These are phyloP conservation scores for Yamadazyma blattariae DNA, from an alignment of 1,139 yeast species.

Conservation along the genomic window DNA sequence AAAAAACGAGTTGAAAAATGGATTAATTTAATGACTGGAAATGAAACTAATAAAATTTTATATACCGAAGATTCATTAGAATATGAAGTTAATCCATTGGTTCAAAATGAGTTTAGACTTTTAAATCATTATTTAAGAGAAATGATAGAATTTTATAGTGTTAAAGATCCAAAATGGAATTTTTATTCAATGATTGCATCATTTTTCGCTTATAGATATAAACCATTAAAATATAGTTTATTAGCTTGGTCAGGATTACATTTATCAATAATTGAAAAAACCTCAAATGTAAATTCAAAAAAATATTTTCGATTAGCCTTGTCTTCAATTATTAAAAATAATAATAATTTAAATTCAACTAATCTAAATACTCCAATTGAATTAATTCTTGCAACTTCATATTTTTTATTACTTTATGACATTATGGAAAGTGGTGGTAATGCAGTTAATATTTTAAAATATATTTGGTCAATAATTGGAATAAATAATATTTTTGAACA, in stretches of 20 bases:
- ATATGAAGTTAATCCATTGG: not conserved
- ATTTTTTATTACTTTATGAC: slow-evolving; percentile 4
- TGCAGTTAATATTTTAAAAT: slow-evolving; percentile 3
- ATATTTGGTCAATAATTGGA: slow-evolving; percentile 6
- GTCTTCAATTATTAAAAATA: slow-evolving; percentile 3
- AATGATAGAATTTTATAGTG: slow-evolving; percentile 5
- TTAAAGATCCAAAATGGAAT: slow-evolving; percentile 7
- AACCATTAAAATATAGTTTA: slow-evolving; percentile 4
- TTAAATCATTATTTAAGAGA: slow-evolving; percentile 6
- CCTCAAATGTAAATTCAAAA: not conserved
- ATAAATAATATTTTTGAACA: slow-evolving; percentile 3
- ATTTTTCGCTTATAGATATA: slow-evolving; percentile 6
- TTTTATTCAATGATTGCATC: slow-evolving; percentile 5
- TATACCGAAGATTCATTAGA: too few relatives aligned
- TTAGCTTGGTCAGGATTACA: slow-evolving; percentile 7
- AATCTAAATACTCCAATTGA: slow-evolving; percentile 1
- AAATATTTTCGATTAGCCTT: slow-evolving; percentile 3
- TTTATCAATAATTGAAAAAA: slow-evolving; percentile 4
- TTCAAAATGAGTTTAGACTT: slow-evolving; percentile 6
- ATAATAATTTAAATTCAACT: not conserved
- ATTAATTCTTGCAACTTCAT: slow-evolving; percentile 4
- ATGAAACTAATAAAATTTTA: too few relatives aligned
- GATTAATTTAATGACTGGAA: slow-evolving; percentile 2
- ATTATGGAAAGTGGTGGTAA: slow-evolving; percentile 5
- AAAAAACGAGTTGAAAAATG: slow-evolving; percentile 1